Conservation (phyloP, 768 basidiomycete genomes). For the Kwoniella dejecticola region DNA sequence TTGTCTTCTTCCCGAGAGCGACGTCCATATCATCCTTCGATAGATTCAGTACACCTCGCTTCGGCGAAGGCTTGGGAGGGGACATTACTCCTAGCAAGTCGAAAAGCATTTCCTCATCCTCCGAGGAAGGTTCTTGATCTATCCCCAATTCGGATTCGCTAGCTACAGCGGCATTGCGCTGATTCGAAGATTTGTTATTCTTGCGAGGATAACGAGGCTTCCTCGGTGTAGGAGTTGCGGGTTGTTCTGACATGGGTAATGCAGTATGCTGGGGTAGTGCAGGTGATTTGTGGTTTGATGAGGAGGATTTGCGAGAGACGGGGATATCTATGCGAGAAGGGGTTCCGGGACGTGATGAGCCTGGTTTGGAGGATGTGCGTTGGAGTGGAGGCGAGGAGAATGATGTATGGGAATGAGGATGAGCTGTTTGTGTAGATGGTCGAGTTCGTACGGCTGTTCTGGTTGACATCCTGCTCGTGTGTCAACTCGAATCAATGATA, state of each 20-base stretch:
- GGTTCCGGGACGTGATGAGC: slow-evolving; percentile 18
- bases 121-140: slow-evolving; percentile 13
- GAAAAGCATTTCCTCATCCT: slow-evolving; percentile 26
- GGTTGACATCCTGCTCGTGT: slow-evolving; percentile 13
- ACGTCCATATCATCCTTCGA: slow-evolving; percentile 22
- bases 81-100: slow-evolving; percentile 21
- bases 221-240: slow-evolving; percentile 22
- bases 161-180: neutral
- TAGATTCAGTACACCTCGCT: slow-evolving; percentile 14
- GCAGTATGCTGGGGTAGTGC: neutral
- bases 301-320: slow-evolving; percentile 11
- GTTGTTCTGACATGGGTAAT: slow-evolving; percentile 14
- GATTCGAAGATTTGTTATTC: slow-evolving; percentile 14
- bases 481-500: neutral
- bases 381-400: slow-evolving; percentile 10
- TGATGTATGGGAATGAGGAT: slow-evolving; percentile 3
- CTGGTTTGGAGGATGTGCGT: slow-evolving; percentile 19
- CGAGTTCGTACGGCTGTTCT: slow-evolving; percentile 12
- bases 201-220: slow-evolving; percentile 8
- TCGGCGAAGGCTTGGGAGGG: neutral
- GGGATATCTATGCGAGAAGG: slow-evolving; percentile 19
- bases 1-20: slow-evolving; percentile 9
- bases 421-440: slow-evolving; percentile 11
- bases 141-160: neutral
- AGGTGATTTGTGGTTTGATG: neutral